Evolutionary conservation across 2,329 filamentous ascomycete genomes (phyloP).

Genomic region (Thelonectria blattea): DNA sequence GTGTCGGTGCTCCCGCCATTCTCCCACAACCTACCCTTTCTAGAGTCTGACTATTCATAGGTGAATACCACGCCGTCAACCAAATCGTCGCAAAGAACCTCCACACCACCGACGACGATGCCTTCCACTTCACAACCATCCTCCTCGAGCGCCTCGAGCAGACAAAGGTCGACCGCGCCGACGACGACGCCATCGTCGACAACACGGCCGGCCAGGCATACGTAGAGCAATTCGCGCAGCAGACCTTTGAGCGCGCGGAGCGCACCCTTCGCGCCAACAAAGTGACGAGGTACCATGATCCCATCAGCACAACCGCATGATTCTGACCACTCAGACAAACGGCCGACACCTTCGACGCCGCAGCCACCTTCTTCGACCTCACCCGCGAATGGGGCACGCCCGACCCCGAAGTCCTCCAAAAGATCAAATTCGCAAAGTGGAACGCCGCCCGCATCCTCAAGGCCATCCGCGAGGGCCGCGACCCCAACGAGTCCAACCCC

Average conservation of each 20-base stretch:
- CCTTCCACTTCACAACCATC: conserved; percentile 77
- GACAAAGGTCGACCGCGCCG: conserved; percentile 64
- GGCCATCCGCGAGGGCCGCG: conserved; percentile 86
- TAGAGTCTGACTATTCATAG: background rate
- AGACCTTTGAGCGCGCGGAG: conserved; percentile 86
- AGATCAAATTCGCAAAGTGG: conserved; percentile 97
- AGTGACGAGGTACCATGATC: conserved; percentile 69
- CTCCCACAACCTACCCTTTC: background rate
- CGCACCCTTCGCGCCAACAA: conserved; percentile 81
- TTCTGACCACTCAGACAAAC: conserved; percentile 70
- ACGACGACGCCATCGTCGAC: conserved; percentile 84
- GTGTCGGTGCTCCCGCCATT: conserved; percentile 66
- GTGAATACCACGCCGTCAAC: conserved; percentile 88
- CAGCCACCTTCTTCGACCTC: conserved; percentile 89
- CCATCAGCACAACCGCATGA: background rate
- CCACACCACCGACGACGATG: conserved; percentile 79
- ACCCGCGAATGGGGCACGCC: conserved; percentile 81
- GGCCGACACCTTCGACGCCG: conserved; percentile 90
- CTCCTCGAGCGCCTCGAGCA: conserved; percentile 90
- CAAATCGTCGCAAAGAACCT: conserved; percentile 84
- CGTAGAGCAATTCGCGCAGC: conserved; percentile 90
- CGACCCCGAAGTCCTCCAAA: conserved; percentile 78
- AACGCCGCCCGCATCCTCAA: conserved; percentile 90
- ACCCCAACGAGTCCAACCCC: conserved; percentile 92
- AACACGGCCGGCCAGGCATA: conserved; percentile 88